Conservation (phyloP, 2,329 filamentous ascomycete genomes). For the Catunica adiposa region DNA sequence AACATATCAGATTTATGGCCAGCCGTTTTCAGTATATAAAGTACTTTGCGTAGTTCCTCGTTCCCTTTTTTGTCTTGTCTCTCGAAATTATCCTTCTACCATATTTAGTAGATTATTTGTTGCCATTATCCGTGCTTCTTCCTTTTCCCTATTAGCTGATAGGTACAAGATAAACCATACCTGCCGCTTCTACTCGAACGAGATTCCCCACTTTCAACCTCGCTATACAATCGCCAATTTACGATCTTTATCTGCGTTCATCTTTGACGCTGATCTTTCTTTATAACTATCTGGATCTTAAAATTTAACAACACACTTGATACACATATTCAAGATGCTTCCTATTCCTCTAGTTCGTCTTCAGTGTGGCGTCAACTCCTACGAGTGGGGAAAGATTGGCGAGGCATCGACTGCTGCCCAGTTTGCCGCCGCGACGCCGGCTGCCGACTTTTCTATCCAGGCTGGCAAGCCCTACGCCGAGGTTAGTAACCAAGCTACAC, state of each 20-base stretch:
- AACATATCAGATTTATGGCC: no score
- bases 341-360: slow-evolving; percentile 73
- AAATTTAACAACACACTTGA: not conserved
- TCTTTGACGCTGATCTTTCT: not conserved
- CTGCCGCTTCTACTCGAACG: not conserved
- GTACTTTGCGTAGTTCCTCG: no score
- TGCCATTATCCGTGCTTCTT: no score
- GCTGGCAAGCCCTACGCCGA: slow-evolving; percentile 88
- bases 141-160: no score
- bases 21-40: no score
- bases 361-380: slow-evolving; percentile 88
- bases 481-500: slow-evolving; percentile 30
- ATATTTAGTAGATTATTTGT: no score
- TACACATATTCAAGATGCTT: slow-evolving; percentile 25
- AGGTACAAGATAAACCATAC: no score
- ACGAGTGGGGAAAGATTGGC: slow-evolving; percentile 96
- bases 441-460: slow-evolving; percentile 58
- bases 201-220: not conserved
- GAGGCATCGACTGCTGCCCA: slow-evolving; percentile 72
- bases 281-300: not conserved
- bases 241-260: not conserved
- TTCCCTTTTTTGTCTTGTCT: no score
- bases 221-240: no score
- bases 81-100: no score
- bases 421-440: slow-evolving; percentile 72